Evolutionary conservation across 768 basidiomycete species (phyloP).

Genomic region (Nidularia sp.): DNA sequence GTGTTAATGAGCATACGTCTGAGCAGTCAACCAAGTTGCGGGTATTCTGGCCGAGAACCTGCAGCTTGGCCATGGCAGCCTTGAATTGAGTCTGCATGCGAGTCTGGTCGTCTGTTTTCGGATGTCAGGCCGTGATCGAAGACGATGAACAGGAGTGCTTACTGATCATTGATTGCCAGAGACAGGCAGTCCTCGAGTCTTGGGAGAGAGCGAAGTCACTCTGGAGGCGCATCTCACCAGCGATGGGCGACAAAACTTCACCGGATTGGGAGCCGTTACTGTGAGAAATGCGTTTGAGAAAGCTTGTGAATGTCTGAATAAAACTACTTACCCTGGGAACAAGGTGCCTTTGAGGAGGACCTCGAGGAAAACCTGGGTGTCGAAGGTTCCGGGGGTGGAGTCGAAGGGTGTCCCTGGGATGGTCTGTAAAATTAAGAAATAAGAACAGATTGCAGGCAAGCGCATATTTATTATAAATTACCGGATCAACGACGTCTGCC

Average conservation of each 20-base stretch:
- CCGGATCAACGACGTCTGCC: neutral
- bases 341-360: constrained; percentile 19
- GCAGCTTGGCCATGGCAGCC: neutral
- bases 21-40: neutral
- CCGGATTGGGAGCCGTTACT: constrained; percentile 9
- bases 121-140: neutral
- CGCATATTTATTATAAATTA: too few relatives aligned
- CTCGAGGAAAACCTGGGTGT: constrained; percentile 33
- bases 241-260: constrained; percentile 16
- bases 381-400: constrained; percentile 9
- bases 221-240: constrained; percentile 18
- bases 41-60: neutral
- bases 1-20: neutral
- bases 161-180: neutral
- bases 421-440: neutral
- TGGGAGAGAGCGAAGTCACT: constrained; percentile 16
- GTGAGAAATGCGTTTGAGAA: constrained; percentile 6
- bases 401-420: constrained; percentile 31
- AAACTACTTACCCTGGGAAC: constrained; percentile 8
- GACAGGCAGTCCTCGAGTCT: constrained; percentile 13
- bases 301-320: neutral
- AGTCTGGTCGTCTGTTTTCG: neutral
- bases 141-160: neutral
- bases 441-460: neutral
- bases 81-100: neutral